Conservation (phyloP, 2,329 filamentous ascomycete genomes). For the Geosmithia flava region DNA sequence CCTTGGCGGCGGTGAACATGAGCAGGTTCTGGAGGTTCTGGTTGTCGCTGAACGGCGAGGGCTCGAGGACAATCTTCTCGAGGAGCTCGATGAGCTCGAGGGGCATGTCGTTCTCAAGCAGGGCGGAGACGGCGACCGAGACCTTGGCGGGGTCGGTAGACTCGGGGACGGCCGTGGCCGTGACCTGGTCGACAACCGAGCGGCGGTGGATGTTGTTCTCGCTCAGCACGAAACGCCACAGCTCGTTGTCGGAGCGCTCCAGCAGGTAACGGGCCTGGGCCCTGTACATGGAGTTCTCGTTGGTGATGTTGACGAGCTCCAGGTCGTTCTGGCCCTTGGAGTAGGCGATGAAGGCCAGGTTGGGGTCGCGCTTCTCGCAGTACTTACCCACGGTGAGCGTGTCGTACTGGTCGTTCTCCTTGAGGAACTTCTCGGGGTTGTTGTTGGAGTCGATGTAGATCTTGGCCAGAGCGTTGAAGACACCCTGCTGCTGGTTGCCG, state of each 20-base stretch:
- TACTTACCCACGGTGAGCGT: conserved; percentile 89
- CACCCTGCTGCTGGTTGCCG: conserved; percentile 90
- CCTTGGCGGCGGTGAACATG: conserved; percentile 92
- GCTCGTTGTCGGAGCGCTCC: conserved; percentile 76
- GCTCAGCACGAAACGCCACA: conserved; percentile 91
- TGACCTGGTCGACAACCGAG: conserved; percentile 91
- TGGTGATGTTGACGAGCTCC: conserved; percentile 94
- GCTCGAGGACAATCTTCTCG: conserved; percentile 99
- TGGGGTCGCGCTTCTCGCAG: conserved; percentile 96
- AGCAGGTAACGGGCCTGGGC: conserved; percentile 93
- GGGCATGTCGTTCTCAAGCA: conserved; percentile 83
- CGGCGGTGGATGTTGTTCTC: conserved; percentile 93
- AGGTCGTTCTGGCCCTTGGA: conserved; percentile 94
- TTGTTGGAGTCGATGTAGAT: conserved; percentile 99
- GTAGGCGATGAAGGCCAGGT: conserved; percentile 89
- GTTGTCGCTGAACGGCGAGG: conserved; percentile 97
- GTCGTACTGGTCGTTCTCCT: conserved; percentile 95
- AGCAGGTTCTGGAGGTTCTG: conserved; percentile 91
- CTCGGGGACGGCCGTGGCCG: conserved; percentile 86
- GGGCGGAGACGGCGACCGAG: conserved; percentile 83
- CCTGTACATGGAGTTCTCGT: conserved; percentile 99
- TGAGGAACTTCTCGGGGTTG: conserved; percentile 92
- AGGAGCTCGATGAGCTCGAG: conserved; percentile 92
- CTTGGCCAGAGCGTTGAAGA: conserved; percentile 95
- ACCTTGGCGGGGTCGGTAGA: conserved; percentile 90